Evolutionary conservation across 2,329 filamentous ascomycete genomes (phyloP).

Genomic region (Fusarium setosum): DNA sequence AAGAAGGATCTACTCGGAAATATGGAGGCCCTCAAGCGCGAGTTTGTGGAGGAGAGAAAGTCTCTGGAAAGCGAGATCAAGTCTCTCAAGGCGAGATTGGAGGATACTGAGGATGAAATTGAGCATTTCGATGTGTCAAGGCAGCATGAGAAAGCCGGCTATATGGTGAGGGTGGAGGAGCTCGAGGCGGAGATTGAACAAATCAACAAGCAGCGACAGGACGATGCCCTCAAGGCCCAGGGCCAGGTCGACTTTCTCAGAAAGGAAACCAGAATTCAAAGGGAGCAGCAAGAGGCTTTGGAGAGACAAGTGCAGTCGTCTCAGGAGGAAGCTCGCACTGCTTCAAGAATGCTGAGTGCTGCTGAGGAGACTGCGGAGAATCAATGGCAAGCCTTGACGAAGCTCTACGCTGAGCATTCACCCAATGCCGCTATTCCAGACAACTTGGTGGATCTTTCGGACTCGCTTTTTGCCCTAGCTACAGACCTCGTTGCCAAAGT

Average conservation of each 20-base stretch:
- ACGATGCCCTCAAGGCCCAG: constrained; percentile 68
- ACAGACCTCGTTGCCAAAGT: constrained; percentile 70
- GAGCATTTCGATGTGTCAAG: constrained; percentile 85
- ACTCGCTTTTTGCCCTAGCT: constrained; percentile 68
- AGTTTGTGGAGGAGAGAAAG: constrained; percentile 87
- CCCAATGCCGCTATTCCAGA: constrained; percentile 63
- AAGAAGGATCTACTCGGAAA: constrained; percentile 96
- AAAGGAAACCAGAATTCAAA: constrained; percentile 69
- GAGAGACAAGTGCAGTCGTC: constrained; percentile 67
- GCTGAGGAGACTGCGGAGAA: constrained; percentile 64
- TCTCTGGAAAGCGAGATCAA: constrained; percentile 85
- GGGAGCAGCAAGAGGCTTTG: constrained; percentile 69
- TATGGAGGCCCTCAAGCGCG: constrained; percentile 89
- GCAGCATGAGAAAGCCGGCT: constrained; percentile 80
- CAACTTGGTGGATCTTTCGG: constrained; percentile 68
- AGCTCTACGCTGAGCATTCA: constrained; percentile 68
- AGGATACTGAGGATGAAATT: constrained; percentile 92
- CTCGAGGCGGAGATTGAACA: constrained; percentile 79
- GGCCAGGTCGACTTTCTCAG: constrained; percentile 72
- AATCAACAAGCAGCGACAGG: constrained; percentile 66
- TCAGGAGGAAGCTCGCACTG: constrained; percentile 64
- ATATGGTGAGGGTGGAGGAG: constrained; percentile 74
- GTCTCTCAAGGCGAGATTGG: constrained; percentile 78
- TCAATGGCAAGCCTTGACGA: constrained; percentile 66
- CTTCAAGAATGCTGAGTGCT: constrained; percentile 62